Percentiles rank a stretch among this genome's conserved stretches.
phyloP scores from a whole-genome alignment of 257 asterid species.

The Marsdenia floribunda region DNA sequence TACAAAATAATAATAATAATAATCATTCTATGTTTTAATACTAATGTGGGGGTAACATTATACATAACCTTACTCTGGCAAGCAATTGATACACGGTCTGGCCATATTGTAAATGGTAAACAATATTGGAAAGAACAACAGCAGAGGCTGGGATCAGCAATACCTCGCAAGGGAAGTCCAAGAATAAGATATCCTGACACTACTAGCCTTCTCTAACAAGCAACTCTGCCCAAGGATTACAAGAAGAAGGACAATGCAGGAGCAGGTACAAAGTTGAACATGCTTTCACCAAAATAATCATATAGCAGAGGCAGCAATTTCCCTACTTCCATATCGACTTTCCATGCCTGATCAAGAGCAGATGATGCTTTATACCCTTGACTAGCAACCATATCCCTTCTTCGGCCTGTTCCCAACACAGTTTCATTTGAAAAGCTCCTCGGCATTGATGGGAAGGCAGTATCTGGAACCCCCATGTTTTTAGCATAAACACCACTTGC shows the following conservation, averaged over 20 bases:
- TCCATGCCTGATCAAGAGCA: constrained; percentile 57
- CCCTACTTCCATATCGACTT: constrained; percentile 44
- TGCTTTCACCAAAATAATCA: constrained; percentile 79
- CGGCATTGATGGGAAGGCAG: constrained; percentile 32
- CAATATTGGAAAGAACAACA: neutral
- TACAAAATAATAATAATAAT: too few species aligned
- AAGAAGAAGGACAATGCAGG: constrained; percentile 58
- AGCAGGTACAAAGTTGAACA: constrained; percentile 60
- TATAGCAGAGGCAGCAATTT: constrained; percentile 45
- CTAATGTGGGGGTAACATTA: too few species aligned
- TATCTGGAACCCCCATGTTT: constrained; percentile 25
- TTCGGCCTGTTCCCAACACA: constrained; percentile 37
- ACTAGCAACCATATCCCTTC: constrained; percentile 35
- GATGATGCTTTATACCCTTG: constrained; percentile 46
- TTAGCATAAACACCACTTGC: constrained; percentile 38
- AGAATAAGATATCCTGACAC: neutral
- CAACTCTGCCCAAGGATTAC: constrained; percentile 25
- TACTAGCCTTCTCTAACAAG: neutral
- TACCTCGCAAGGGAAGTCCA: neutral
- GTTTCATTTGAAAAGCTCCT: constrained; percentile 40
- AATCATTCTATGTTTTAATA: too few species aligned
- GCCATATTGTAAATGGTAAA: too few species aligned
- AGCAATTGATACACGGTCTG: neutral
- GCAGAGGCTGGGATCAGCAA: too few species aligned
- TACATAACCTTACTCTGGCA: neutral